Base-by-base conservation (phyloP, 345 rosid species). In the Dimocarpus longan region DNA sequence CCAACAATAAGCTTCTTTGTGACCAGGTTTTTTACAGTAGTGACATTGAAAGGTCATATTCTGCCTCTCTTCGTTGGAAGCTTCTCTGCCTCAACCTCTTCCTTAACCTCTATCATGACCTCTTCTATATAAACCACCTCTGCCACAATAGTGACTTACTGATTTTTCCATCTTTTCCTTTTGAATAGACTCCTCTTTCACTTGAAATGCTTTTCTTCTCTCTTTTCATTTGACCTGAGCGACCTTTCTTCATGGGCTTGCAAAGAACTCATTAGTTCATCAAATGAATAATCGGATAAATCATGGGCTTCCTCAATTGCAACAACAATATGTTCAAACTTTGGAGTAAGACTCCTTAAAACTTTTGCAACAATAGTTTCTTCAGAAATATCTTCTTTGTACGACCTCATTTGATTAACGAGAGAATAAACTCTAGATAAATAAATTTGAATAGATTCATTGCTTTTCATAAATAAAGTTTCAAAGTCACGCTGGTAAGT, bases 281-380 rank as follows among this genome's bases (percentile, higher is more conserved):
- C 43, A 50, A 63, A 62, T 9, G 21, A 22, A 60, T 44, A 63
- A 62, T 22, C 10, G 21, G 60, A 40, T 64, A 75, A 44, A 6
- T 75, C 70, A 10, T 75, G 46, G 1, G 78, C 44, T 26, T 75
- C 70, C 22, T 75, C 43, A 32, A 75, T 75, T 6, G 57, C 42
- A 64, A 13, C 78, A n/a, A 75, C 40, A 0, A 75, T 54, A 69
- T 70, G 75, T 13, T 78, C 75, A 69, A 78, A 78, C 3, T 68
- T 68, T 1, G 24, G 40, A 12, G 57, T 68, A 4, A 77, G 56
- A 56, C 75, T 68, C 15, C 40, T 76, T 16, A 59, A 73, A 11
- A 79, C 54, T 39, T 79, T 72, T 6, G 16, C 26, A 66, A 72
- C 81, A 9, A 72, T 1, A 12, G 18, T 73, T 48, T 71, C 24